Percentiles rank a stretch among this genome's conserved stretches.
These are phyloP conservation scores for Kwoniella bestiolae DNA, from an alignment of 768 basidiomycete species.

Conservation along the genomic window DNA sequence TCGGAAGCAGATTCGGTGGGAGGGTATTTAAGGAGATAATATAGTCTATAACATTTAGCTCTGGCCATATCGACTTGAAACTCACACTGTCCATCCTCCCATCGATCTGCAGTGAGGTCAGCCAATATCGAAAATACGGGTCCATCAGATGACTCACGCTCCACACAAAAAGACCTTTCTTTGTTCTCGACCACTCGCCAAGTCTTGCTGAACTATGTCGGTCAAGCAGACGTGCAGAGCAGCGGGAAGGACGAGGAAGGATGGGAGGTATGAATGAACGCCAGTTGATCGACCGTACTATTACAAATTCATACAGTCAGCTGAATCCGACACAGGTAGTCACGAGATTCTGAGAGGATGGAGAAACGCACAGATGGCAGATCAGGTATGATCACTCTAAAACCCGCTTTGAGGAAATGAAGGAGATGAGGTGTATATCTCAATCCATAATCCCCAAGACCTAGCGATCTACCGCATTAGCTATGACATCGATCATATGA, in stretches of 20 bases:
- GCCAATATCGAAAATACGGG: not conserved
- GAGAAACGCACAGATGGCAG: conserved; percentile 55
- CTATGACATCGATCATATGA: not conserved
- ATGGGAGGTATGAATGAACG: conserved; percentile 54
- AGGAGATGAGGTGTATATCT: conserved; percentile 55
- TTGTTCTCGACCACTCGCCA: conserved; percentile 43
- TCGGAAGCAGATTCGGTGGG: conserved; percentile 28
- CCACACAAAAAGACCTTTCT: conserved; percentile 57
- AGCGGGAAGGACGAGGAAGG: conserved; percentile 49
- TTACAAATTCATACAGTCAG: not conserved
- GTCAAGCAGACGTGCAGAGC: conserved; percentile 54
- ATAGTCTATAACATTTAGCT: too few relatives aligned
- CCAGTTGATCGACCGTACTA: conserved; percentile 57
- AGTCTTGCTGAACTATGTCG: conserved; percentile 51
- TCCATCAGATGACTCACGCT: conserved; percentile 37
- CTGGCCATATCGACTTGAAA: too few relatives aligned
- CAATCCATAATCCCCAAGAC: conserved; percentile 53
- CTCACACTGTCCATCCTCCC: conserved; percentile 58
- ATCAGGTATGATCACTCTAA: conserved; percentile 58
- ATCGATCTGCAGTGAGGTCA: conserved; percentile 44
- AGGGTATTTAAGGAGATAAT: conserved; percentile 54
- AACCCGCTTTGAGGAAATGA: conserved; percentile 56
- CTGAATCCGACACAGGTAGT: too few relatives aligned
- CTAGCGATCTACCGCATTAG: conserved; percentile 15
- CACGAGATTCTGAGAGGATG: too few relatives aligned